Evolutionary conservation across 768 basidiomycete genomes (phyloP), one percentile per base, ranked within the genome.

Genomic region (Lanmaoa pseudosensibilis): DNA sequence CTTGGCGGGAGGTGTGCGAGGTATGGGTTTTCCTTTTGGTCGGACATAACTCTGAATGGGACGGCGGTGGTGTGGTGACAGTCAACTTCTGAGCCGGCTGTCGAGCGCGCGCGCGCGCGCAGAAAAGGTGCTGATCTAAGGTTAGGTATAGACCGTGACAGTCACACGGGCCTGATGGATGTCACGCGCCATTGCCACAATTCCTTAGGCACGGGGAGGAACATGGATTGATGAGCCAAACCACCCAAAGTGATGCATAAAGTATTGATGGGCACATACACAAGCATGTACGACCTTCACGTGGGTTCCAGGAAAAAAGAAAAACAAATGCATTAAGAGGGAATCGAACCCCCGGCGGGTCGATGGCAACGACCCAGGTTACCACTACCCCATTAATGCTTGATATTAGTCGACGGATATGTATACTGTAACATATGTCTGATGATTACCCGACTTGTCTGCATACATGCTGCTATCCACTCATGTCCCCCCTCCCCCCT

Each of bases 321-420:
- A 43, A 48, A 44, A 57, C 52, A 38, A 30, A 30, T 65, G 64
- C 64, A 65, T 66, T 63, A 65, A 66, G 64, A 6, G 64, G 85
- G 85, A 86, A 87, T 87, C 83, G 85, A 87, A 87, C 85, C 85
- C 85, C 84, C 86, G 86, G 86, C 86, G 86, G 86, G 84, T 87
- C 86, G 85, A 83, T 82, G 80, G 80, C 81, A 82, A 82, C 80
- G 78, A 82, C 80, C 81, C 79, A 82, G 81, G 80, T 82, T 81
- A 82, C 79, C 80, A 80, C 80, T 82, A 81, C 80, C 79, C 81
- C 80, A 82, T 80, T 81, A 77, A 81, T 81, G 80, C 77, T 25
- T 25, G 16, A n/a, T 16, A 23, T 15, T 5, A 18, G 0, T 0
- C 0, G 5, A 12, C 2, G 2, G 1, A 10, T 23, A 1, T 21